Conservation (phyloP, 2,329 filamentous ascomycete genomes). For the Penicillium paneum region DNA sequence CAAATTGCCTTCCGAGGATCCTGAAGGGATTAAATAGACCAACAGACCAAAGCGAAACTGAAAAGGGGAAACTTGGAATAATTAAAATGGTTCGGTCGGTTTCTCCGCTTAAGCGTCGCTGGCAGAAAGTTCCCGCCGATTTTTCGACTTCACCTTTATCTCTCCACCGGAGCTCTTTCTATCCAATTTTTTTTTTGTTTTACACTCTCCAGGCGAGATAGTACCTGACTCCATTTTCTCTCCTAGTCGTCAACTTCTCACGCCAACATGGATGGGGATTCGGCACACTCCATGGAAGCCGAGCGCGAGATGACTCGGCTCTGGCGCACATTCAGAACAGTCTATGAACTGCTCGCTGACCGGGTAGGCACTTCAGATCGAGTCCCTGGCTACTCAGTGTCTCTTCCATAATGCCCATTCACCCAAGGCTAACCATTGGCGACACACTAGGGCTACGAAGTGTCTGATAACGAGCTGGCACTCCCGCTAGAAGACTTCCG, state of each 20-base stretch:
- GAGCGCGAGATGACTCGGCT: constrained; percentile 59
- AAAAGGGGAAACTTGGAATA: constrained; percentile 22
- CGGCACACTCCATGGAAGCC: constrained; percentile 37
- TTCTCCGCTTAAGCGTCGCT: constrained; percentile 27
- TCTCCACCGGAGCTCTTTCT: constrained; percentile 12
- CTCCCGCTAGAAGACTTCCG: constrained; percentile 82
- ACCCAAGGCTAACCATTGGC: constrained; percentile 19
- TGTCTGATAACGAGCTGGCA: constrained; percentile 83
- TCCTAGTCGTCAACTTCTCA: background rate
- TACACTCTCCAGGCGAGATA: background rate
- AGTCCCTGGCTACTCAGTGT: background rate
- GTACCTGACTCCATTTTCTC: background rate
- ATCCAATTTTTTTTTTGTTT: constrained; percentile 2
- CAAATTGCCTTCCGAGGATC: background rate
- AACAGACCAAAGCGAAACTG: constrained; percentile 17
- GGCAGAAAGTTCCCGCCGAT: constrained; percentile 28
- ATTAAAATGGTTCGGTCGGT: constrained; percentile 27
- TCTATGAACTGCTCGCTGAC: constrained; percentile 92
- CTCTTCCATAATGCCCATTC: constrained; percentile 6
- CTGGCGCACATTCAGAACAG: constrained; percentile 91
- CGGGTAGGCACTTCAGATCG: constrained; percentile 57
- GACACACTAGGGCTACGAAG: constrained; percentile 74
- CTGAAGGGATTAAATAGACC: constrained; percentile 8
- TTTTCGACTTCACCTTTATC: constrained; percentile 22
- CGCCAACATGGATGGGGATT: constrained; percentile 41